Evolutionary conservation across 305 asterid genomes (phyloP).

Genomic region (Striga hermonthica): DNA sequence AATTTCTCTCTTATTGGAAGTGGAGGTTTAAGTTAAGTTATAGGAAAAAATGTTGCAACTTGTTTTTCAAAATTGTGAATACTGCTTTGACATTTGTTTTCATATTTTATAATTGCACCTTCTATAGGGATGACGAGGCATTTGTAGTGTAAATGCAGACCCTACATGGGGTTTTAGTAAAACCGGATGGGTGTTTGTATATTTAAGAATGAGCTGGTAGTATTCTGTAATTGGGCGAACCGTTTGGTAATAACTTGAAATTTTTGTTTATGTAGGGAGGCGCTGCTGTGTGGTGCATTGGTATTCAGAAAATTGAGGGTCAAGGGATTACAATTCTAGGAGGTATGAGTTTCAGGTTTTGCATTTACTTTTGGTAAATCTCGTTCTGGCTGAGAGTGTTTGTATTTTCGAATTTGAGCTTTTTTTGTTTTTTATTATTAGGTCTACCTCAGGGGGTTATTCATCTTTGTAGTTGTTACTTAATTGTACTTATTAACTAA

Average conservation of each 20-base stretch:
- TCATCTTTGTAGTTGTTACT: background rate
- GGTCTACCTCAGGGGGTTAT: too few relatives aligned
- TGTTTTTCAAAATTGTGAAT: too few relatives aligned
- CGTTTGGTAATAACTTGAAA: background rate
- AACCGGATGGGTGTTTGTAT: background rate
- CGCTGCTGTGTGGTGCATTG: slow-evolving; percentile 82
- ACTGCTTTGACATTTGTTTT: background rate
- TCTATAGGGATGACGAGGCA: background rate
- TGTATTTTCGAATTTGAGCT: too few relatives aligned
- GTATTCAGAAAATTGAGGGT: slow-evolving; percentile 72
- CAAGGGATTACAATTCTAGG: slow-evolving; percentile 85
- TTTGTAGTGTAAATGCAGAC: background rate
- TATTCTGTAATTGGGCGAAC: background rate
- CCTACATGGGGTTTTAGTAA: background rate
- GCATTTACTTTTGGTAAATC: too few relatives aligned
- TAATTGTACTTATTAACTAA: background rate
- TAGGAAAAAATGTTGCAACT: too few relatives aligned
- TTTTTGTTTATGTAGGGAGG: slow-evolving; percentile 57
- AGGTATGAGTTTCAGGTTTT: slow-evolving; percentile 41
- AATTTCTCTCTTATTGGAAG: background rate
- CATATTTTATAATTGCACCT: background rate
- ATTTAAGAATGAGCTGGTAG: background rate
- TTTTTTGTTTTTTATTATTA: too few relatives aligned
- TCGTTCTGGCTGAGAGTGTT: too few relatives aligned
- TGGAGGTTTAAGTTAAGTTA: too few relatives aligned